Evolutionary conservation across 176 grass and related monocot genomes (phyloP).

Genomic region (Raddia guianensis): DNA sequence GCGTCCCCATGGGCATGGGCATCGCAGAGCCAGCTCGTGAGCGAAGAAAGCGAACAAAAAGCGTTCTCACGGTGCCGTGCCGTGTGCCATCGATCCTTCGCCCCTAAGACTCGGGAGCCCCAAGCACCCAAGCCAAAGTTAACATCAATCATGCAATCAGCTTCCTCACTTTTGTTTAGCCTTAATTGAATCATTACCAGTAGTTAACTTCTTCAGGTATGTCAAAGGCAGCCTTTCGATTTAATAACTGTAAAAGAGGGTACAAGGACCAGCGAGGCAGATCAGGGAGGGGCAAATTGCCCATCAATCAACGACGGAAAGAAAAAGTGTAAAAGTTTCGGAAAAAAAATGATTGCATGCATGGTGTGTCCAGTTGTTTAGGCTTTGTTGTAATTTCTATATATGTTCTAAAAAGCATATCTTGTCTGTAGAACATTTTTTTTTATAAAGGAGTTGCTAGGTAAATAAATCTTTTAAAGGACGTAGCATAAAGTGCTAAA

Average conservation of each 20-base stretch:
- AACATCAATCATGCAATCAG: not conserved
- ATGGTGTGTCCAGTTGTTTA: too few relatives aligned
- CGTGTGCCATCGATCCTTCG: slow-evolving; percentile 18
- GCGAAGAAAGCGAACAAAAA: slow-evolving; percentile 31
- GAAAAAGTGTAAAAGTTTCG: too few relatives aligned
- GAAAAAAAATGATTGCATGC: not conserved
- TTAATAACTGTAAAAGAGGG: not conserved
- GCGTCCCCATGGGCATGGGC: not conserved
- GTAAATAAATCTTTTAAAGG: too few relatives aligned
- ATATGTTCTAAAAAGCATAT: too few relatives aligned
- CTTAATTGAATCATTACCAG: not conserved
- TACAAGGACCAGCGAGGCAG: not conserved
- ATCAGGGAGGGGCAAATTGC: not conserved
- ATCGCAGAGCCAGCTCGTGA: not conserved
- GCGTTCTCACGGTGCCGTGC: not conserved
- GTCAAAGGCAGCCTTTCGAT: not conserved
- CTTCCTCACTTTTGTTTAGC: not conserved
- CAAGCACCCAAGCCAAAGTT: slow-evolving; percentile 26
- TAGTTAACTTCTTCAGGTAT: not conserved
- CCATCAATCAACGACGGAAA: not conserved
- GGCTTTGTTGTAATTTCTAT: too few relatives aligned
- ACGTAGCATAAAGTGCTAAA: too few relatives aligned
- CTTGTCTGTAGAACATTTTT: too few relatives aligned
- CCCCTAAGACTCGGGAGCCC: slow-evolving; percentile 16
- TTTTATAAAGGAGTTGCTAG: too few relatives aligned